Base-by-base conservation (phyloP, 2,329 filamentous ascomycete species). In the Xylaria digitata region DNA sequence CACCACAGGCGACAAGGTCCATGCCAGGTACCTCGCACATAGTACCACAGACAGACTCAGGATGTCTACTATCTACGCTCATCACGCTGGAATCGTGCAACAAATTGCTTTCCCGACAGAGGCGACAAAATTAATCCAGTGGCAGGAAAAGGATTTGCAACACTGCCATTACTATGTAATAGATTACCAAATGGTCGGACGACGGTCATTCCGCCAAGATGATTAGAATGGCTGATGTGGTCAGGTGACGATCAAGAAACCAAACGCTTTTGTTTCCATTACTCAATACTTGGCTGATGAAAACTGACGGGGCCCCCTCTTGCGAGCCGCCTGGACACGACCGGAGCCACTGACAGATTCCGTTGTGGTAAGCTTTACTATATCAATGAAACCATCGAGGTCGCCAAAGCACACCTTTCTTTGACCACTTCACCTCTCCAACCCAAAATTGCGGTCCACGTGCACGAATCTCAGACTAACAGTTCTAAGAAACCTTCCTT, bases 231-330 rank as follows among this genome's bases (percentile, higher is more conserved):
- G 62, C 61, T 63, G 55, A 63, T 69, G 72, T 69, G 75, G 73
- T 79, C 78, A 80, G 75, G 77, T 78, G 78, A 80, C 76, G 74
- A 73, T 74, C 72, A 76, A 74, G 71, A 76, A 65, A 72, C 76
- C 69, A 78, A 80, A 81, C 77, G 78, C 75, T 76, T 77, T 75
- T 75, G 79, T 84, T 84, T 84, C 74, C 73, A 84, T 84, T 84
- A 84, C 82, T 75, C 80, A 84, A 84, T 83, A 71, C 66, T 72
- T 76, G 68, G 67, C 70, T 73, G 73, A 77, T 75, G 66, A 67
- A 74, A 75, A 69, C 66, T 54, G 63, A 67, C 49, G 66, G 64
- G 53, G 61, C 69, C 65, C 67, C 59, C 63, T 59, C 21, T 32
- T 42, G 42, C 59, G 42, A 63, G 65, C 61, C 58, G 70, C 42